Percentiles rank a stretch among this genome's conserved stretches.
These are phyloP conservation scores for Bombardia bombarda DNA, from an alignment of 495 filamentous ascomycete genomes.

Conservation along the genomic window DNA sequence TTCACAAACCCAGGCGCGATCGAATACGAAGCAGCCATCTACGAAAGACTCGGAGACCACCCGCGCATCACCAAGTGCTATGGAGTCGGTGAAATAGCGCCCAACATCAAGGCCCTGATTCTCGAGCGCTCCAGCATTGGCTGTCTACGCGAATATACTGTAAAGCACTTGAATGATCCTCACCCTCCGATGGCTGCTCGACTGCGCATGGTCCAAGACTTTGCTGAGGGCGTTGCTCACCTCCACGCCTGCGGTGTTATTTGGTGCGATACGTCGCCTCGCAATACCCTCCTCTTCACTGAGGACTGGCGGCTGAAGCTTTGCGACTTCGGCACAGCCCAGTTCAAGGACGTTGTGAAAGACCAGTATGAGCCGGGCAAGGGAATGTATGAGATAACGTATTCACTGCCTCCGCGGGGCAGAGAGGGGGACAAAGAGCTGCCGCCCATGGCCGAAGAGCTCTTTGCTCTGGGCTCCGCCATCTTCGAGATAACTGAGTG, in stretches of 20 bases:
- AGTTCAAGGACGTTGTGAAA: neutral
- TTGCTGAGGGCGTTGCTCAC: neutral
- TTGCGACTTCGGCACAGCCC: neutral
- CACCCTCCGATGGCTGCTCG: neutral
- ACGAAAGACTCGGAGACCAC: neutral
- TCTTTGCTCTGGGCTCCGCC: neutral
- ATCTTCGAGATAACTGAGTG: neutral
- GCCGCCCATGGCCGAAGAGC: neutral
- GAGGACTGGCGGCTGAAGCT: neutral
- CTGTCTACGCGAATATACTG: neutral
- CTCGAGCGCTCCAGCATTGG: neutral
- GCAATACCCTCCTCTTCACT: neutral
- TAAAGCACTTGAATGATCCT: neutral
- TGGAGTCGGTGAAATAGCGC: neutral
- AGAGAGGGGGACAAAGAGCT: neutral
- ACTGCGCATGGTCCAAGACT: neutral
- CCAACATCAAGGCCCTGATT: neutral
- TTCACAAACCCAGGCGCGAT: too few species aligned
- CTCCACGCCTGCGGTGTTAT: neutral
- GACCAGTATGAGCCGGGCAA: neutral
- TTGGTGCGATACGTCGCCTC: neutral
- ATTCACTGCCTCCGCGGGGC: neutral
- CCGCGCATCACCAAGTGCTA: neutral
- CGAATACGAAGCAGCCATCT: neutral
- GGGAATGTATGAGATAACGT: neutral